A percentile compares a stretch with the other conserved stretches of the same genome.
phyloP scores from a whole-genome alignment of 768 basidiomycete genomes.

The Auriculariales sp. region DNA sequence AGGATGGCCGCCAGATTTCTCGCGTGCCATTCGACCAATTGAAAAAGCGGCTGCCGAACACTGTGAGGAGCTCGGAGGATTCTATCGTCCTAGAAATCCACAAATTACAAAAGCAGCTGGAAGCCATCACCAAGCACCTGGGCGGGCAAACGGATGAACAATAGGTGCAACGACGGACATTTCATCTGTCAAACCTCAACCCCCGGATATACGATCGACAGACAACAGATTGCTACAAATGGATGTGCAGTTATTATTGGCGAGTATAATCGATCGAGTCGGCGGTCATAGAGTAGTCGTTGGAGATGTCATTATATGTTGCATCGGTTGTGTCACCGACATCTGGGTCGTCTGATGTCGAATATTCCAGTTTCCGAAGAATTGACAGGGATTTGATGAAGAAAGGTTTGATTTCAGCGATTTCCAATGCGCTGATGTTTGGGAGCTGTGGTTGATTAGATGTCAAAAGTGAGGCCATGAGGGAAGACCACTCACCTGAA shows the following conservation, averaged over 20 bases:
- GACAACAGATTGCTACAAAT: too few species aligned
- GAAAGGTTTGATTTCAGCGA: constrained; percentile 86
- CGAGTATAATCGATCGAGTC: too few species aligned
- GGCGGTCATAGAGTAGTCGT: too few species aligned
- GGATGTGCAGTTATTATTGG: too few species aligned
- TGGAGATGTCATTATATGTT: too few species aligned
- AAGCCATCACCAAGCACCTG: constrained; percentile 22
- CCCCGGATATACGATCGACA: too few species aligned
- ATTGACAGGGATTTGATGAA: constrained; percentile 72
- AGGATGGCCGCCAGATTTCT: constrained; percentile 49
- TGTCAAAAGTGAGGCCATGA: background rate
- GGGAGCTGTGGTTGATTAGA: constrained; percentile 39
- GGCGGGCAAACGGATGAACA: too few species aligned
- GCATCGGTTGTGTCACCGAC: too few species aligned
- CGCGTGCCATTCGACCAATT: constrained; percentile 57
- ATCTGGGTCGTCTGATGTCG: background rate
- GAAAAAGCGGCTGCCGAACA: constrained; percentile 59
- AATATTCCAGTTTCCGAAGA: constrained; percentile 37
- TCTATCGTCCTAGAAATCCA: constrained; percentile 50
- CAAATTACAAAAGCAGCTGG: constrained; percentile 32
- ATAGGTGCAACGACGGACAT: too few species aligned
- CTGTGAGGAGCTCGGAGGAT: constrained; percentile 55
- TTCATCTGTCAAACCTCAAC: too few species aligned
- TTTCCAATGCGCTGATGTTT: constrained; percentile 79
- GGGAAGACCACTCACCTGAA: constrained; percentile 16